Conservation (phyloP, 495 filamentous ascomycete genomes). For the Apiosordaria backusii region DNA sequence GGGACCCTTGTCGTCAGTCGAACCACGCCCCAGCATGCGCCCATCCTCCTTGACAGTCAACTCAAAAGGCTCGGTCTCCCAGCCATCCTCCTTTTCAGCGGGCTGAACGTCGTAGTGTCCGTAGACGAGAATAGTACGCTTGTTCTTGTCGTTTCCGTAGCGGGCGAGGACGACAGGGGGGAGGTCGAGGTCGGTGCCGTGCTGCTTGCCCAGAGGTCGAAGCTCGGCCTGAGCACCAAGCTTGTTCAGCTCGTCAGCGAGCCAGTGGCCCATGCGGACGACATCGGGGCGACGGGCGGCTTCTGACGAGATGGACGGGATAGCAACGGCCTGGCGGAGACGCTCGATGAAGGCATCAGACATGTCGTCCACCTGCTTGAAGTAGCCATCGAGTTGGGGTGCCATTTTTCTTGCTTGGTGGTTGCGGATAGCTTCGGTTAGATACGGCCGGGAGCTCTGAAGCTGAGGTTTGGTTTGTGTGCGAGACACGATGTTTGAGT, state of each 20-base stretch:
- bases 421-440: slow-evolving; percentile 43
- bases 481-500: background rate
- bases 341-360: slow-evolving; percentile 85
- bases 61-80: slow-evolving; percentile 93
- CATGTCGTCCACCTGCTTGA: slow-evolving; percentile 82
- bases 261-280: slow-evolving; percentile 92
- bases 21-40: slow-evolving; percentile 92
- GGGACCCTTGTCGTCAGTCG: slow-evolving; percentile 97
- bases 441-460: slow-evolving; percentile 34
- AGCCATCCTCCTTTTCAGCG: slow-evolving; percentile 87
- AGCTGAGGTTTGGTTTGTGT: background rate
- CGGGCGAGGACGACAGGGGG: slow-evolving; percentile 89
- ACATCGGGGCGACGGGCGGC: slow-evolving; percentile 85
- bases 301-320: slow-evolving; percentile 91
- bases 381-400: slow-evolving; percentile 76
- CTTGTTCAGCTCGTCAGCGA: slow-evolving; percentile 72
- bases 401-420: slow-evolving; percentile 70
- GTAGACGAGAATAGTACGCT: slow-evolving; percentile 93
- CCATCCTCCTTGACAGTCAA: slow-evolving; percentile 83
- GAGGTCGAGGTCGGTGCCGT: slow-evolving; percentile 82
- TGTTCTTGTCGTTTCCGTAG: slow-evolving; percentile 85
- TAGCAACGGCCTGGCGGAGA: slow-evolving; percentile 87
- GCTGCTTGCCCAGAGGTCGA: slow-evolving; percentile 82
- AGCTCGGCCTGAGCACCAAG: slow-evolving; percentile 85
- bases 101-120: slow-evolving; percentile 99